Base-by-base conservation (phyloP, 805 yeast genomes). In the Metschnikowia henanensis region DNA sequence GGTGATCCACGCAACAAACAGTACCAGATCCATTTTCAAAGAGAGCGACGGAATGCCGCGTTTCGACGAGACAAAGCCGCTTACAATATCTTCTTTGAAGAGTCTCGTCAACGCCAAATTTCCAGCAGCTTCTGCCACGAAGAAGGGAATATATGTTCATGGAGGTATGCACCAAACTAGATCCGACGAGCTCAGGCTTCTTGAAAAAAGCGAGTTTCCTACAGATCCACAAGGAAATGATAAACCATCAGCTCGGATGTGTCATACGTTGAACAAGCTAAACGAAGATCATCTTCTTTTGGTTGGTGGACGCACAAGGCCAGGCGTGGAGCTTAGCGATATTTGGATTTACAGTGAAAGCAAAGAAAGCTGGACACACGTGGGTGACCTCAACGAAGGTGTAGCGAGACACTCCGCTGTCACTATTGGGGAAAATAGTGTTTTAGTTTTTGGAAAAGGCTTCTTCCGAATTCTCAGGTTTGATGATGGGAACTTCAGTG, bases 251-350 rank as follows among this genome's bases (percentile, higher is more conserved):
- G 68, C 79, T 7, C 68, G 91, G 44, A 75, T 81, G 79, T 73
- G 84, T 46, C 91, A 85, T 53, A 67, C 81, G 0, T 51, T 80
- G 26, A 71, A 77, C 0, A 41, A 56, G 0, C 30, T 76, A 1
- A 52, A 46, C 2, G 51, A 58, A 12, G 57, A 58, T 1, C 56
- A 53, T 0, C 33, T 66, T 2, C 34, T 83, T 1, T 48, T 84
- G 3, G 62, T 79, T 26, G 95, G 94, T 3, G 95, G 95, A 3
- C 72, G 95, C 47, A 62, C 73, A 2, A 72, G 80, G 1, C 95
- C 95, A 0, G 73, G 75, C 2, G 58, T 60, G 8, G 63, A 69
- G 0, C 57, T 77, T 30, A 42, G 41, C 4, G 74, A 70, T 43
- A 61, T 64, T 0, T 66, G 66, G 58, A 43, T 45, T 23, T 50